These are phyloP conservation scores for Syzygium malaccense DNA, from an alignment of 441 rosid genomes.

Conservation along the genomic window DNA sequence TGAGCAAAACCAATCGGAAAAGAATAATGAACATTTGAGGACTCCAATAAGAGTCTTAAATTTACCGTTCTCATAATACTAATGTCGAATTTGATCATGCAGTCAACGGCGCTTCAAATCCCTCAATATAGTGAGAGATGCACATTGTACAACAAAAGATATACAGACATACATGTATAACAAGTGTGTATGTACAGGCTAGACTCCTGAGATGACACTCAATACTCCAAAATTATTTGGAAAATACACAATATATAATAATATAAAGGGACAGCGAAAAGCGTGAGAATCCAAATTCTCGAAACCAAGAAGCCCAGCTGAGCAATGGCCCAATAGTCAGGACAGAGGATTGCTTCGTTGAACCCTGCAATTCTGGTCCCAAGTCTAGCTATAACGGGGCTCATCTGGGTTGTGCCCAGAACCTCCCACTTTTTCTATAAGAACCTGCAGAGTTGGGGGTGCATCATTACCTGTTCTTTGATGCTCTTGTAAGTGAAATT, in stretches of 20 bases:
- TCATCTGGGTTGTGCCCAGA: neutral
- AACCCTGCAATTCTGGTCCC: neutral
- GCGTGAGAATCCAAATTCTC: neutral
- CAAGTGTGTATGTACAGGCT: neutral
- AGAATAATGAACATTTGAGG: neutral
- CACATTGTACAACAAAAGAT: neutral
- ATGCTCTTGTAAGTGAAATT: neutral
- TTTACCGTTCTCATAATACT: no score
- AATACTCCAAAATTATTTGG: neutral
- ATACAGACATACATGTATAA: neutral
- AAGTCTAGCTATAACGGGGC: neutral
- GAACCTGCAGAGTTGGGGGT: neutral
- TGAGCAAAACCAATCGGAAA: neutral
- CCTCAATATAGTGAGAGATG: neutral
- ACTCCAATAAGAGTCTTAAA: neutral
- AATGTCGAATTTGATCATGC: neutral
- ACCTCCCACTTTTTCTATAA: neutral
- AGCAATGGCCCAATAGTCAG: neutral
- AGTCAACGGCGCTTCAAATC: neutral
- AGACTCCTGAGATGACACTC: neutral
- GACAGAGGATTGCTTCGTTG: neutral
- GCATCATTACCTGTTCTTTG: neutral
- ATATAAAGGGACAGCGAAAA: no score
- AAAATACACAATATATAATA: neutral
- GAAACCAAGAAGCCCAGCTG: neutral